Conservation (phyloP, 768 basidiomycete genomes). For the Psilocybe tampanensis region DNA sequence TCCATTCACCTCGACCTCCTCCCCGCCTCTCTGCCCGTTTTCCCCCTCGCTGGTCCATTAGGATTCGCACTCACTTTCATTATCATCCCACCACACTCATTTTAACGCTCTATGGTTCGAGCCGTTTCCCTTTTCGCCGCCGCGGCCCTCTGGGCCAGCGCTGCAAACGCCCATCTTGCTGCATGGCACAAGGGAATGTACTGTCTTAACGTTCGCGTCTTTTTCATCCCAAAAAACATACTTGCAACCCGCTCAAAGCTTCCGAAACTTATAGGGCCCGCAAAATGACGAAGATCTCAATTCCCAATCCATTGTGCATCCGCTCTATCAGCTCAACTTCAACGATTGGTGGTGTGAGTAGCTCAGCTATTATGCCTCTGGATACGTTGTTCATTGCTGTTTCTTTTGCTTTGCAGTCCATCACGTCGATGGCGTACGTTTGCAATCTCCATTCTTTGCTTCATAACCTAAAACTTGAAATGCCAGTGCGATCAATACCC, state of each 20-base stretch:
- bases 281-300: slow-evolving; percentile 36
- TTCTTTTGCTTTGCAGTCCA: slow-evolving; percentile 30
- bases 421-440: slow-evolving; percentile 34
- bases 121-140: slow-evolving; percentile 13
- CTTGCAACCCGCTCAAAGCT: background rate
- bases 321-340: slow-evolving; percentile 43
- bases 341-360: slow-evolving; percentile 50
- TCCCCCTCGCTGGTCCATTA: slow-evolving; percentile 5
- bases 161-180: slow-evolving; percentile 42
- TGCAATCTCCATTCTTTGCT: background rate
- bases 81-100: slow-evolving; percentile 8
- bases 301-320: slow-evolving; percentile 38
- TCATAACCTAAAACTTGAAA: background rate
- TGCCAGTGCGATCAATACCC: slow-evolving; percentile 44
- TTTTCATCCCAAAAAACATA: background rate
- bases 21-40: background rate
- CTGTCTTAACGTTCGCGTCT: slow-evolving; percentile 41
- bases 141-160: slow-evolving; percentile 14
- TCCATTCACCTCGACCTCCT: slow-evolving; percentile 6
- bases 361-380: background rate
- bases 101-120: slow-evolving; percentile 14
- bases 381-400: slow-evolving; percentile 3
- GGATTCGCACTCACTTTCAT: slow-evolving; percentile 12
- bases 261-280: slow-evolving; percentile 3
- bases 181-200: slow-evolving; percentile 48